Evolutionary conservation across 768 basidiomycete genomes (phyloP).

Genomic region (Boletus edulis): DNA sequence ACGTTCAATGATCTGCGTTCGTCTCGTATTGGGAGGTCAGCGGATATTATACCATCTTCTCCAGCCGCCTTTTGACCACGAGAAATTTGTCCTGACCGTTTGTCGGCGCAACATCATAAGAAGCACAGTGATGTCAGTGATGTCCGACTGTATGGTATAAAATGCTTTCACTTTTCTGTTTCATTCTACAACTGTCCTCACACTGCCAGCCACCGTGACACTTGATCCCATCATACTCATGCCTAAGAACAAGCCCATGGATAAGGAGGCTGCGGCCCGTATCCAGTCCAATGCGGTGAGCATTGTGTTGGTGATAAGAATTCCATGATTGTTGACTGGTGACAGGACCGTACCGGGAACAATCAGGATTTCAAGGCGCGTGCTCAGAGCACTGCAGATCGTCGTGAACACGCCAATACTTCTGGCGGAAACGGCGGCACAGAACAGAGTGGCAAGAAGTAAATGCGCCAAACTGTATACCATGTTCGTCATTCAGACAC

Average conservation of each 20-base stretch:
- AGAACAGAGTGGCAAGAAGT: background rate
- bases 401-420: background rate
- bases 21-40: background rate
- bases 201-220: background rate
- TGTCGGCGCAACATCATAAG: background rate
- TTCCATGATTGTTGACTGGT: background rate
- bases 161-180: background rate
- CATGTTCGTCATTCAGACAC: background rate
- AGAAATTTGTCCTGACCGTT: background rate
- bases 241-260: constrained; percentile 5
- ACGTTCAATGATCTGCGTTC: background rate
- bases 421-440: background rate
- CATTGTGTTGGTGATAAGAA: background rate
- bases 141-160: background rate
- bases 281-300: constrained; percentile 12
- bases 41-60: background rate
- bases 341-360: background rate
- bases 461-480: background rate
- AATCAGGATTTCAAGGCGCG: constrained; percentile 8
- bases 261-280: constrained; percentile 1
- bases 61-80: background rate
- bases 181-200: background rate
- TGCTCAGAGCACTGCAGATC: constrained; percentile 7
- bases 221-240: background rate
- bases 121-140: background rate